phyloP scores from a whole-genome alignment of 1,139 yeast genomes.

The Saccharomycopsis phalli region DNA sequence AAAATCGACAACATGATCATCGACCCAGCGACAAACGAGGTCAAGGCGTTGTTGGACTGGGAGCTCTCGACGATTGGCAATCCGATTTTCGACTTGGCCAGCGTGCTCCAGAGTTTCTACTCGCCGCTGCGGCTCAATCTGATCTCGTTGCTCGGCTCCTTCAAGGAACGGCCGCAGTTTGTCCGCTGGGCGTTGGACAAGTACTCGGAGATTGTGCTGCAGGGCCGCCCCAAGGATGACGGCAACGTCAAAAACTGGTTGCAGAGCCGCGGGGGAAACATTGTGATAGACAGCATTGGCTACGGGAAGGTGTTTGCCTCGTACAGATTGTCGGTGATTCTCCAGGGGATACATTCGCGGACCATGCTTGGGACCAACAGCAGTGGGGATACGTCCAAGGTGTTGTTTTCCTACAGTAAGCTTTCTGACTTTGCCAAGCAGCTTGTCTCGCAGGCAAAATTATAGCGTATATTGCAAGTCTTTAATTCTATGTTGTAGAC shows the following conservation, averaged over 20 bases:
- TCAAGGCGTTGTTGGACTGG: constrained; percentile 59
- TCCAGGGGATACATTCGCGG: constrained; percentile 63
- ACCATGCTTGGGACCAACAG: constrained; percentile 50
- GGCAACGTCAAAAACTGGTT: constrained; percentile 14
- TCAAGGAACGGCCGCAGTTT: constrained; percentile 18
- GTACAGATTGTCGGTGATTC: constrained; percentile 49
- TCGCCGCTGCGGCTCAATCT: constrained; percentile 32
- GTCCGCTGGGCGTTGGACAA: constrained; percentile 21
- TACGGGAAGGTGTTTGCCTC: constrained; percentile 55
- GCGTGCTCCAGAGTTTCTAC: constrained; percentile 49
- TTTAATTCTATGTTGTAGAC: no score
- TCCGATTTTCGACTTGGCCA: constrained; percentile 56
- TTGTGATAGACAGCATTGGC: constrained; percentile 32
- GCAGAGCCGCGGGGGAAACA: neutral
- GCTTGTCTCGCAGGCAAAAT: neutral
- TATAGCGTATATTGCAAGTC: neutral
- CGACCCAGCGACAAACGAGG: constrained; percentile 40
- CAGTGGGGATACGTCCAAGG: constrained; percentile 42
- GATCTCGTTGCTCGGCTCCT: constrained; percentile 4
- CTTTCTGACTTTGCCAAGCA: constrained; percentile 7
- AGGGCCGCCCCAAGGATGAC: constrained; percentile 27
- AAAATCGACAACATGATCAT: constrained; percentile 56
- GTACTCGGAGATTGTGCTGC: constrained; percentile 19
- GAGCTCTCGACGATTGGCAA: constrained; percentile 63
- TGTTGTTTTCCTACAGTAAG: constrained; percentile 4